A percentile compares a stretch with the other conserved stretches of the same genome.
Conservation (phyloP, 2,329 filamentous ascomycete genomes). For the Aspergillus terreus region DNA sequence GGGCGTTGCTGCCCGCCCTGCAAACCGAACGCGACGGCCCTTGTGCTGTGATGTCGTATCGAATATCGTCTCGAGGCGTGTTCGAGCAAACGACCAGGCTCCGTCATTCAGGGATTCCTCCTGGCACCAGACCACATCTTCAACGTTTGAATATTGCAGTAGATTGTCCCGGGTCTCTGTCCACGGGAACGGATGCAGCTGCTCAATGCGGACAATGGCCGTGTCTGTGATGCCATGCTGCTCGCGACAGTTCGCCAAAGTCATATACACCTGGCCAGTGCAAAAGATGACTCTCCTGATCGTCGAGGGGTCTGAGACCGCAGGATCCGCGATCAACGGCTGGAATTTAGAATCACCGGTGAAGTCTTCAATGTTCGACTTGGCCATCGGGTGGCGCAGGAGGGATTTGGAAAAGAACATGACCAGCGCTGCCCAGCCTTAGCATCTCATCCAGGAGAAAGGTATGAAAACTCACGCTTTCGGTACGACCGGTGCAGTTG, state of each 20-base stretch:
- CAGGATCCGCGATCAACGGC: background rate
- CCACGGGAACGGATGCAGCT: conserved; percentile 4
- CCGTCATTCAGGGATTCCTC: conserved; percentile 1
- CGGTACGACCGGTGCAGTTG: background rate
- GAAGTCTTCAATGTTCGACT: background rate
- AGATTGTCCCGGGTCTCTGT: background rate
- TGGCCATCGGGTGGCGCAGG: background rate
- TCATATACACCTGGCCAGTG: conserved; percentile 2
- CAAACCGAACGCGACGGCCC: background rate
- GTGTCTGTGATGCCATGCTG: background rate
- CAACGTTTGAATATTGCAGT: background rate
- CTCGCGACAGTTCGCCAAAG: background rate
- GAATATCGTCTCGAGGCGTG: background rate
- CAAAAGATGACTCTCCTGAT: background rate
- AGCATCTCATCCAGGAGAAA: background rate
- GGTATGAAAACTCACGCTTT: background rate
- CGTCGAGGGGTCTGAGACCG: background rate
- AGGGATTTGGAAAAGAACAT: conserved; percentile 2
- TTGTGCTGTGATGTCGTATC: background rate
- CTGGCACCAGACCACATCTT: conserved; percentile 1
- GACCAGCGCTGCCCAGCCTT: background rate
- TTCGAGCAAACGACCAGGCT: background rate
- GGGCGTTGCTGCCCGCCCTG: background rate
- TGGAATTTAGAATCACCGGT: background rate
- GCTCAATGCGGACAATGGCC: background rate